Base-by-base conservation (phyloP, 768 basidiomycete genomes). In the Termitomyces sp. region DNA sequence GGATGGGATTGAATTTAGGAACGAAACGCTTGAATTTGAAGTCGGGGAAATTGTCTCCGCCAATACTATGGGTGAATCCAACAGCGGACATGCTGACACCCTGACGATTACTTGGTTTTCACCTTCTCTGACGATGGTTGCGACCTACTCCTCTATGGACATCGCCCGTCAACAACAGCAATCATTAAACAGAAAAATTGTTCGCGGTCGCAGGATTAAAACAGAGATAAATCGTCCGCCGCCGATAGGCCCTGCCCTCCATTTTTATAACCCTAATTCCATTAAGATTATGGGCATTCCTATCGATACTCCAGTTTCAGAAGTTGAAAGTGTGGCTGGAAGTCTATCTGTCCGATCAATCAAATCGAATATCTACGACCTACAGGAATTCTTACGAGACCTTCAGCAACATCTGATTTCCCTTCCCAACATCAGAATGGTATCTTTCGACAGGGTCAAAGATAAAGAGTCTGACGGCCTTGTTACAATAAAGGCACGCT, bases 21-120 rank as follows among this genome's bases (percentile, higher is more conserved):
- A 80, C 1, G 74, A 80, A 36, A 65, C 50, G 0, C 69, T 86
- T 8, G 66, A 65, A 8, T 78, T 86, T 45, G 79, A 81, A 63
- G 71, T 81, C 36, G 71, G 73, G 47, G 68, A 78, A 42, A 78
- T 76, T 52, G 72, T 74, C 38, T 72, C 71, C 56, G 61, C 73
- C 12, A 76, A 76, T 43, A 74, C 76, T 7, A 83, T 84, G 83
- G 78, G 67, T 11, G 71, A 69, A 20, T 72, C 69, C 9, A 65
- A 72, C 2, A 63, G 63, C 5, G 71, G 71, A 3, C 73, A 74
- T 34, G 49, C 69, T 4, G 73, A 83, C 12, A 72, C 76, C 42
- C 66, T 87, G 54, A 78, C 76, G 0, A 75, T 87, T 48, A 79
- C 77, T 11, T 89, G 86, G 83, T 74, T 70, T 6, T 70, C 72